Percentiles rank a stretch among this genome's conserved stretches.
Conservation (phyloP, 495 filamentous ascomycete species). For the Penicillium longicatenatum region DNA sequence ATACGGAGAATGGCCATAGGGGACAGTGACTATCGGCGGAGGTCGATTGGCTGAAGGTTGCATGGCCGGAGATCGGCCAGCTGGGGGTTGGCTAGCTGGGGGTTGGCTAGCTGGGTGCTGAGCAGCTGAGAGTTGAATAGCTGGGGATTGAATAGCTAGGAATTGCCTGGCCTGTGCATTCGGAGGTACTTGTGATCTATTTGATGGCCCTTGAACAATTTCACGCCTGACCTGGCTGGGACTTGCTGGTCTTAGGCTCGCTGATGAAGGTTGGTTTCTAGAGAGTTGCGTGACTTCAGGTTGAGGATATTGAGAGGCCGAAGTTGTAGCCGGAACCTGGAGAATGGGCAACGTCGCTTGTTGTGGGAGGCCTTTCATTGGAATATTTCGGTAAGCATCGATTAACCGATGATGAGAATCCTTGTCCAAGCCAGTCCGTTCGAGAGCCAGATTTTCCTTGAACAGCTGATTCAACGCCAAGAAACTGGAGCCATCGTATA, state of each 20-base stretch:
- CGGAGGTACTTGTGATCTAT: not conserved
- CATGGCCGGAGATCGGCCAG: not conserved
- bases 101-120: not conserved
- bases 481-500: constrained; percentile 17
- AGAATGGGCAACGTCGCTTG: not conserved
- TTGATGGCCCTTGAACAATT: not conserved
- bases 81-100: not conserved
- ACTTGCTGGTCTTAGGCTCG: not conserved
- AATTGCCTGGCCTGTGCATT: not conserved
- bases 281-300: not conserved
- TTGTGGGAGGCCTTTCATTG: not conserved
- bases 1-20: not conserved
- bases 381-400: constrained; percentile 12
- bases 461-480: not conserved
- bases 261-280: not conserved
- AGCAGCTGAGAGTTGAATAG: not conserved
- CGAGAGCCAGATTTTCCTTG: not conserved
- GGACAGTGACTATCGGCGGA: not conserved
- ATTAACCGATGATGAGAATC: not conserved
- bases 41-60: not conserved
- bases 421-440: not conserved
- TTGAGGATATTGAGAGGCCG: not conserved
- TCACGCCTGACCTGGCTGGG: not conserved
- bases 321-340: not conserved
- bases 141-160: not conserved